Base-by-base conservation (phyloP, 768 basidiomycete species). In the Imleria badia region DNA sequence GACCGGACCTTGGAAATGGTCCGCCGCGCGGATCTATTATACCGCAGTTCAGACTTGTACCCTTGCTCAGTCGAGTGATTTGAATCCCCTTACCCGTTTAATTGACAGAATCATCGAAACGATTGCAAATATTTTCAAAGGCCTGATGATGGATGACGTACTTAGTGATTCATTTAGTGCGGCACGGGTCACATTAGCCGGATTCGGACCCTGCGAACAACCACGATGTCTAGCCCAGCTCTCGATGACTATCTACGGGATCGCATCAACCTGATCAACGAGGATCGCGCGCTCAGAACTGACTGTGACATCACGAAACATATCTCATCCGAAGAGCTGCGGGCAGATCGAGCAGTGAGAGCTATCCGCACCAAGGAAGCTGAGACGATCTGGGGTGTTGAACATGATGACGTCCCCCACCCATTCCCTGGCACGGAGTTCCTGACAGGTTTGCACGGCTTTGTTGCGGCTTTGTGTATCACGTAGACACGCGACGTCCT, bases 401-500 rank as follows among this genome's bases (percentile, higher is more conserved):
- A 83, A n/a, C 71, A 79, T 56, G 72, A 78, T 17, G 76, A 75
- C 11, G 71, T 82, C 35, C 79, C 77, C 19, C 81, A 87, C 56
- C 74, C 81, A 2, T 88, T 87, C 58, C 86, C 87, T 38, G 88
- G 88, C 31, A 88, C 87, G 86, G 85, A 81, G 57, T 90, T 89
- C 60, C 66, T 89, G 59, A 87, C 85, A 45, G 85, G 86, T 84
- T 59, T 35, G 63, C 38, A 7, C 7, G 5, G 43, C 11, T 20
- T 26, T 10, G 29, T n/a, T n/a, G n/a, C n/a, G n/a, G n/a, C n/a
- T n/a, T n/a, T 42, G 9, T 20, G n/a, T 12, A 4, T 17, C 11
- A 23, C 10, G n/a, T 11, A 31, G 23, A 41, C n/a, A 12, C 40
- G 26, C 26, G 6, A 26, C 26, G 26, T 4, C 26, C 26, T 26